phyloP scores from a whole-genome alignment of 2,329 filamentous ascomycete species.

The Dothideomycetes sp. region DNA sequence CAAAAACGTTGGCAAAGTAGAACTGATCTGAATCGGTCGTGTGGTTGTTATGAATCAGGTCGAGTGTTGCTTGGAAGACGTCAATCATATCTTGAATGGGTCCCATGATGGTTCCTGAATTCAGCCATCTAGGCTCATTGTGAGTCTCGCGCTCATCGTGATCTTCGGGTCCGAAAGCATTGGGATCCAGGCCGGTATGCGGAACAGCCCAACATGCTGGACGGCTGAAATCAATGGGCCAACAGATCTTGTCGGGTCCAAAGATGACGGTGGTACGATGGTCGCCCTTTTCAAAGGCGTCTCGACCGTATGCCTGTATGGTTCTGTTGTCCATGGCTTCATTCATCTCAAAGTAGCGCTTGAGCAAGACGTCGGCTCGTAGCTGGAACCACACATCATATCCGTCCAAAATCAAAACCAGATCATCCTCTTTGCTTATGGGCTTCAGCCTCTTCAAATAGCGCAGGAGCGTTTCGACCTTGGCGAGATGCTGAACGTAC shows the following conservation, averaged over 20 bases:
- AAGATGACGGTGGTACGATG: slow-evolving; percentile 22
- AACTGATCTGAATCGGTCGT: slow-evolving; percentile 33
- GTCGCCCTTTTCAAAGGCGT: slow-evolving; percentile 5
- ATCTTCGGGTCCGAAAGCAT: slow-evolving; percentile 34
- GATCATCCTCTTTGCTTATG: slow-evolving; percentile 40
- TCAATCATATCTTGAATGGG: slow-evolving; percentile 22
- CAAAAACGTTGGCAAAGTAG: slow-evolving; percentile 44
- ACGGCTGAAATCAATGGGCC: slow-evolving; percentile 23
- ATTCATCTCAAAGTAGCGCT: slow-evolving; percentile 50
- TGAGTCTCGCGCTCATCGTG: slow-evolving; percentile 20
- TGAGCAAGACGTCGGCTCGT: slow-evolving; percentile 52
- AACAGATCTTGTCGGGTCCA: slow-evolving; percentile 27
- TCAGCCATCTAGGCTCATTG: slow-evolving; percentile 41
- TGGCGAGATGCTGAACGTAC: slow-evolving; percentile 36
- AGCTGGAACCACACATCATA: slow-evolving; percentile 59
- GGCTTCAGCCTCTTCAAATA: slow-evolving; percentile 32
- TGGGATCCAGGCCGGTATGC: slow-evolving; percentile 21
- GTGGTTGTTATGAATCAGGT: slow-evolving; percentile 28
- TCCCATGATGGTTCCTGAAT: slow-evolving; percentile 41
- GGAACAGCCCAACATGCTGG: slow-evolving; percentile 27
- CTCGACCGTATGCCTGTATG: slow-evolving; percentile 6
- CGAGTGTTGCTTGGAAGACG: slow-evolving; percentile 36
- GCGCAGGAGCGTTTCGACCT: slow-evolving; percentile 36
- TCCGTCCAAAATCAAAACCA: slow-evolving; percentile 56
- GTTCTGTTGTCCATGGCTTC: slow-evolving; percentile 18